Evolutionary conservation across 2,329 filamentous ascomycete genomes (phyloP), one percentile per base, ranked within the genome.

Genomic region (Fusarium nisikadoi): DNA sequence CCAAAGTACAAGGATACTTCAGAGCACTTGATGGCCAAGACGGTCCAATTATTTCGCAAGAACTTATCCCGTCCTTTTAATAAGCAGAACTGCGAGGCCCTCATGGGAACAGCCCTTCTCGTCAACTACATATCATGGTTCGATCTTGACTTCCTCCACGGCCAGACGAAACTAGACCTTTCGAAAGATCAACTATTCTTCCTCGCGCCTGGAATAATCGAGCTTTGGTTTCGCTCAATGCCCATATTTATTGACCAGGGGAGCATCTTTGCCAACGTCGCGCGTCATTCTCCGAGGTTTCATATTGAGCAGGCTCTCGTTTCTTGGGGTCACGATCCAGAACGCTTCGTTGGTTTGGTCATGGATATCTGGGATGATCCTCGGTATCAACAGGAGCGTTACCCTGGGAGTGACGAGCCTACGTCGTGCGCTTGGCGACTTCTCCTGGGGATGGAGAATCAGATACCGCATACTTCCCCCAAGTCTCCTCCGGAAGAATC

Each of bases 401-500:
- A 0, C 2, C 5, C 17, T 2, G 14, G 4, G 4, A 56, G 10
- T 25, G 29, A n/a, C 4, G 53, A 47, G 5, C 39, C 53, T 19
- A 56, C 53, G 5, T 56, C 39, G 13, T 56, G 53, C 13, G 53
- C 39, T 10, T 56, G 53, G 53, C 13, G 53, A 16, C 53, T 56
- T n/a, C 29, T 56, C 19, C 39, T 47, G 0, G 53, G 53, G 5
- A 46, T 56, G 23, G 17, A 56, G n/a, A 35, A 35, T 12, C 29
- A 56, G 31, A 33, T 56, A 25, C 53, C 53, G 4, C 39, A 56
- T 53, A 1, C 23, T 17, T 39, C 49, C 0, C 39, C 38, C 3
- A 33, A 35, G 13, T 35, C 53, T 39, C 49, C 33, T 4, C 49
- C 9, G 7, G 53, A 33, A 46, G 23, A 33, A 27, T 6, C 39